Evolutionary conservation across 2,329 filamentous ascomycete genomes (phyloP).

Genomic region (Hymenoscyphus scutula): DNA sequence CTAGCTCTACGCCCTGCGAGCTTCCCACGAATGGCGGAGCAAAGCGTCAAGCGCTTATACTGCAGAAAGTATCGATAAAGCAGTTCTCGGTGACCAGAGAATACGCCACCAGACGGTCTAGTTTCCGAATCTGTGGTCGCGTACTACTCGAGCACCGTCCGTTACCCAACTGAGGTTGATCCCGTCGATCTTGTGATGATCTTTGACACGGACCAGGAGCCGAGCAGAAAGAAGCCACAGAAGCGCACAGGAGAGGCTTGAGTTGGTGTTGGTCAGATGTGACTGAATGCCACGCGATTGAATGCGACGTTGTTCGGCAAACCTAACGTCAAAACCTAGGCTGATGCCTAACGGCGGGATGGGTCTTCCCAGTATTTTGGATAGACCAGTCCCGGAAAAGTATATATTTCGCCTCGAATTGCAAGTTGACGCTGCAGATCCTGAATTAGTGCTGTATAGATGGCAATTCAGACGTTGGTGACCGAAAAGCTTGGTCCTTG

Average conservation of each 20-base stretch:
- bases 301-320: not conserved
- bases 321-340: not conserved
- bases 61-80: not conserved
- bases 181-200: not conserved
- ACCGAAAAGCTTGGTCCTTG: not conserved
- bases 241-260: no score
- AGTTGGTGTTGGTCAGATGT: no score
- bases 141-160: not conserved
- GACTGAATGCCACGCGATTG: not conserved
- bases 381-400: not conserved
- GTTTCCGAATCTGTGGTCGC: not conserved
- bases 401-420: not conserved
- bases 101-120: not conserved
- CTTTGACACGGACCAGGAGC: not conserved
- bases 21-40: not conserved
- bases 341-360: not conserved
- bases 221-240: no score
- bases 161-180: not conserved
- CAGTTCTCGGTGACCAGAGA: not conserved
- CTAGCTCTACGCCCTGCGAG: not conserved
- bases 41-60: not conserved
- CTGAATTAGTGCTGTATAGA: not conserved
- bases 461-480: not conserved
- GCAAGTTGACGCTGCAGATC: not conserved
- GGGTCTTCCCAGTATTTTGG: not conserved